Conservation (phyloP, 768 basidiomycete genomes). For the Lactifluus pinguis region DNA sequence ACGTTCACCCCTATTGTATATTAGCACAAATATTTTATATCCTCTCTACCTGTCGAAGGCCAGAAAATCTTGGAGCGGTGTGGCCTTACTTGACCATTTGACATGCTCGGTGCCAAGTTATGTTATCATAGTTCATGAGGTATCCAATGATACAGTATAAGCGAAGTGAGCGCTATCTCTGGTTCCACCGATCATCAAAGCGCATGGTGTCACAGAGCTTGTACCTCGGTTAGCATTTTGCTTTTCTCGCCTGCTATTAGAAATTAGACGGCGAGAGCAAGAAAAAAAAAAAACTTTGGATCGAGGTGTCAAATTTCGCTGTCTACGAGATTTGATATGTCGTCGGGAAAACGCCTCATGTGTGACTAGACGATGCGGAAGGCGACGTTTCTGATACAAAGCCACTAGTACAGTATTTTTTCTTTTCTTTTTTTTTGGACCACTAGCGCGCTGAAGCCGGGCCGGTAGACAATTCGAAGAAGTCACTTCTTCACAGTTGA, state of each 20-base stretch:
- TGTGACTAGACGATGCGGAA: neutral
- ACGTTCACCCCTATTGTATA: neutral
- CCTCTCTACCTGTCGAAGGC: neutral
- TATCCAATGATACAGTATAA: neutral
- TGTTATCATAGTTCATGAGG: neutral
- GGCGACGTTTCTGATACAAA: neutral
- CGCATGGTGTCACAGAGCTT: neutral
- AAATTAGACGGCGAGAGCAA: neutral
- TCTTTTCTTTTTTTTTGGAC: too few relatives aligned
- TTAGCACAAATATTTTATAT: neutral
- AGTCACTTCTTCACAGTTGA: too few relatives aligned
- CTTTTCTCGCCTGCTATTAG: neutral
- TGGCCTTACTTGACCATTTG: neutral
- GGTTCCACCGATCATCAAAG: too few relatives aligned
- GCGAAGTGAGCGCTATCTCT: neutral
- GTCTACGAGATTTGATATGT: neutral
- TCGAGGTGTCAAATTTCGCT: neutral
- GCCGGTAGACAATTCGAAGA: too few relatives aligned
- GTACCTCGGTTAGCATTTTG: neutral
- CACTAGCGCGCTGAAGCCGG: too few relatives aligned
- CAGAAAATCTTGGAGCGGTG: neutral
- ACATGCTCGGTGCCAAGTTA: too few relatives aligned
- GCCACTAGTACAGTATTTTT: too few relatives aligned
- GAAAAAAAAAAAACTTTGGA: neutral
- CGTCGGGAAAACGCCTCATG: neutral